Percentiles rank a stretch among this genome's conserved stretches.
Evolutionary conservation across 2,329 filamentous ascomycete species (phyloP).

Genomic region (Trichoderma lentiforme): DNA sequence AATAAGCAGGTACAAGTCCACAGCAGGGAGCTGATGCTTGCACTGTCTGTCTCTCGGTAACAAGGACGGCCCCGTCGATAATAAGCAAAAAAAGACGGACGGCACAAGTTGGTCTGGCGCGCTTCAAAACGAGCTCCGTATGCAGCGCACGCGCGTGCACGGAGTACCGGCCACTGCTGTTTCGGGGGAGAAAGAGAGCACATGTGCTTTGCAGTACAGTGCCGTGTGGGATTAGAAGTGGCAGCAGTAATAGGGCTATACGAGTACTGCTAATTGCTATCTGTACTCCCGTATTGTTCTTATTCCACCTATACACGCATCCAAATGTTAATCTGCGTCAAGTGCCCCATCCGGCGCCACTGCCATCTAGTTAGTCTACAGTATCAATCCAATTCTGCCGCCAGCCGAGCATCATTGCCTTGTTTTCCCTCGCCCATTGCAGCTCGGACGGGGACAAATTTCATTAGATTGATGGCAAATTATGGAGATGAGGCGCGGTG

Average conservation of each 20-base stretch:
- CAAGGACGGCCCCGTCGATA: background rate
- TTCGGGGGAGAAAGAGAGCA: too few relatives aligned
- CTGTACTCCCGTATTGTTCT: background rate
- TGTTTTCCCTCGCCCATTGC: background rate
- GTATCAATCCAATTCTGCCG: background rate
- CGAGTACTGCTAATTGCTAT: background rate
- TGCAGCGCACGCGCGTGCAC: background rate
- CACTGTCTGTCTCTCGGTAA: background rate
- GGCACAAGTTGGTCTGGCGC: background rate
- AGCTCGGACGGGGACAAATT: background rate
- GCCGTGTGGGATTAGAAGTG: background rate
- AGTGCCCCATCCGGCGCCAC: background rate
- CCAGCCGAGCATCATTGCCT: background rate
- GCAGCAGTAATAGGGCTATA: background rate
- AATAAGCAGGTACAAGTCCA: background rate
- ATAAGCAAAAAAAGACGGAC: background rate
- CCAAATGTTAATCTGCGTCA: background rate
- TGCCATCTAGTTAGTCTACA: background rate
- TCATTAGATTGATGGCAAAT: conserved; percentile 5
- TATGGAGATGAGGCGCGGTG: conserved; percentile 14
- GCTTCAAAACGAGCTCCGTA: background rate
- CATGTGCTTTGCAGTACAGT: background rate
- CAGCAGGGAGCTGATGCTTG: background rate
- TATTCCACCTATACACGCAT: background rate
- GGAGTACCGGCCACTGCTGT: background rate